A percentile compares a stretch with the other conserved stretches of the same genome.
phyloP scores from a whole-genome alignment of 257 asterid genomes.

The Plantago elongata region DNA sequence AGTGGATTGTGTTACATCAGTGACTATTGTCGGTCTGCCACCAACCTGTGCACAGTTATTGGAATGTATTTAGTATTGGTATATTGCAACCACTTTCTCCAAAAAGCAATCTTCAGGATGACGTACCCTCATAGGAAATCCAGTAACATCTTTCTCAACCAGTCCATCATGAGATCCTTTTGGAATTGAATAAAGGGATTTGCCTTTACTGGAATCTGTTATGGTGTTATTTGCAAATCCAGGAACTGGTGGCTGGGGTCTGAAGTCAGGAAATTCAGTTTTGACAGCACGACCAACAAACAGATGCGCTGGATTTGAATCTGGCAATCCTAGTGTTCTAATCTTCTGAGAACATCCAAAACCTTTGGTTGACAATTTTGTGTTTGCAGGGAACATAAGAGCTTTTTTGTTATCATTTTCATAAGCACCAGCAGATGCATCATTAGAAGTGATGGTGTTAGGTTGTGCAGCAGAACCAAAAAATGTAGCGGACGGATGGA shows the following conservation, averaged over 20 bases:
- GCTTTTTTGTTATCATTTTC: constrained; percentile 39
- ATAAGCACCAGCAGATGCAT: constrained; percentile 32
- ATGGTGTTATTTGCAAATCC: constrained; percentile 37
- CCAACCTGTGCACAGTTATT: constrained; percentile 39
- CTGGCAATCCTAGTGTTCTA: constrained; percentile 35
- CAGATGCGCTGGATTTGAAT: constrained; percentile 26
- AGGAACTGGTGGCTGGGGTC: constrained; percentile 29
- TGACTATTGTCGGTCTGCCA: constrained; percentile 31
- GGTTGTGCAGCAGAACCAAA: constrained; percentile 52
- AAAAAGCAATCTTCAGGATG: neutral
- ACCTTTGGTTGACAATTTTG: constrained; percentile 38
- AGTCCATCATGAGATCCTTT: constrained; percentile 29
- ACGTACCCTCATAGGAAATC: constrained; percentile 41
- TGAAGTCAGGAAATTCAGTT: constrained; percentile 39
- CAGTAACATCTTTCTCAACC: constrained; percentile 39
- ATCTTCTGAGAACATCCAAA: constrained; percentile 45
- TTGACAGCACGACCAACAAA: constrained; percentile 32
- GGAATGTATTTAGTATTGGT: constrained; percentile 18
- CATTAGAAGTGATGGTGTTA: constrained; percentile 26
- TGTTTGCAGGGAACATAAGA: constrained; percentile 1
- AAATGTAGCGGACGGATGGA: constrained; percentile 71
- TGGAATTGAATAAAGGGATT: constrained; percentile 33
- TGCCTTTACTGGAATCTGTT: constrained; percentile 35
- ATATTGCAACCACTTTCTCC: constrained; percentile 20
- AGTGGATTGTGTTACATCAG: constrained; percentile 31